These are phyloP conservation scores for Pisolithus orientalis DNA, from an alignment of 768 basidiomycete genomes.

Conservation along the genomic window DNA sequence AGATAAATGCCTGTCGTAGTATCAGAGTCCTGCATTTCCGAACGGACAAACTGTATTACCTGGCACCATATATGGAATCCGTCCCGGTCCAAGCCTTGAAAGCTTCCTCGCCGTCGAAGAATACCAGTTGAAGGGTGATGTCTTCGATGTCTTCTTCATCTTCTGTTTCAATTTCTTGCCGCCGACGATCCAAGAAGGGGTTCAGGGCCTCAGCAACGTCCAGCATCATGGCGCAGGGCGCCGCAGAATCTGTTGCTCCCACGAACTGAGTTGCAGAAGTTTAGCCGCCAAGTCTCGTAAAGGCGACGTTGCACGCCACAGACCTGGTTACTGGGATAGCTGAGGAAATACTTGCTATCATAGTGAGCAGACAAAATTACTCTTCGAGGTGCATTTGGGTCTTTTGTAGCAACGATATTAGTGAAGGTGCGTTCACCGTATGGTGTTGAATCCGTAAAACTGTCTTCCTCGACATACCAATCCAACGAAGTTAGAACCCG, in stretches of 20 bases:
- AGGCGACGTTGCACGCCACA: conserved; percentile 10
- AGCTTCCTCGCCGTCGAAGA: conserved; percentile 98
- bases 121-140: conserved; percentile 86
- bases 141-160: conserved; percentile 75
- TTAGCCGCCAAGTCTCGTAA: conserved; percentile 6
- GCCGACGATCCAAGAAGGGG: conserved; percentile 58
- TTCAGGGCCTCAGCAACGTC: conserved; percentile 85
- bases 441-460: conserved; percentile 75
- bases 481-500: conserved; percentile 61
- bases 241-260: conserved; percentile 96
- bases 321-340: conserved; percentile 71
- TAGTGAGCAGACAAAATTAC: conserved; percentile 89
- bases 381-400: conserved; percentile 74
- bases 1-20: conserved; percentile 69
- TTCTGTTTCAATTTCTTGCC: conserved; percentile 46
- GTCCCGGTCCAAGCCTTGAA: conserved; percentile 83
- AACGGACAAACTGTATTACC: conserved; percentile 38
- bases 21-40: neutral
- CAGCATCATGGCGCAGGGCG: conserved; percentile 89
- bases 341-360: conserved; percentile 84
- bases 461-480: conserved; percentile 87
- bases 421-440: conserved; percentile 74
- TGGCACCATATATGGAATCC: conserved; percentile 94
- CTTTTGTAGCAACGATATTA: conserved; percentile 93
- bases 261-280: conserved; percentile 57